A percentile compares a stretch with the other conserved stretches of the same genome.
These are phyloP conservation scores for Jasminum sambac DNA, from an alignment of 257 asterid species.

Conservation along the genomic window DNA sequence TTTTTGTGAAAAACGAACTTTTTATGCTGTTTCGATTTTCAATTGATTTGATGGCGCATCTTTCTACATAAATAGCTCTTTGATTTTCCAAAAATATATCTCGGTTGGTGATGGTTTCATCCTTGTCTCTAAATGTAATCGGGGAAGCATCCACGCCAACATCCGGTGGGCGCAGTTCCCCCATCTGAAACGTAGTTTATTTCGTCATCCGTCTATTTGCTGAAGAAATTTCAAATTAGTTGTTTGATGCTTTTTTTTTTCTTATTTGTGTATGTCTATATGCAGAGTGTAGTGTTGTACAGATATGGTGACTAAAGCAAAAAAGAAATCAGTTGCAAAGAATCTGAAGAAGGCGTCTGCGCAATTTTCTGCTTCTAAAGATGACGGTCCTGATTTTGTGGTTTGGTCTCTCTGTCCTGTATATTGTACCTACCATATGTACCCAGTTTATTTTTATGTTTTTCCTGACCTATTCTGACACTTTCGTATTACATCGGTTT, in stretches of 20 bases:
- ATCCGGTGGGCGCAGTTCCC: no score
- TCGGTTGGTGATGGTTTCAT: no score
- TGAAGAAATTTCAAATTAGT: background rate
- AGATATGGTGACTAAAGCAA: constrained; percentile 55
- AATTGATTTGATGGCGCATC: no score
- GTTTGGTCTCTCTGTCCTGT: constrained; percentile 22
- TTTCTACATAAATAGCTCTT: no score
- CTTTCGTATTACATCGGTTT: background rate
- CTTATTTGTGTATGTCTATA: background rate
- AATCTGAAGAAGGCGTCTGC: constrained; percentile 52
- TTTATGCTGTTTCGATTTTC: no score
- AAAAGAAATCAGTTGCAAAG: constrained; percentile 42
- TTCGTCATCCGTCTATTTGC: no score
- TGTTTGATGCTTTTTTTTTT: background rate
- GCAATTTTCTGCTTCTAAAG: constrained; percentile 44
- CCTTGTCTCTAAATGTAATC: no score
- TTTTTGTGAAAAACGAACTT: no score
- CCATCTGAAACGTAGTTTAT: background rate
- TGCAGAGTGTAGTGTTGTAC: background rate
- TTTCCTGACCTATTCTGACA: background rate
- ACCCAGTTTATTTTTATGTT: background rate
- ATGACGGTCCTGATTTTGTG: constrained; percentile 57
- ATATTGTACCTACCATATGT: no score
- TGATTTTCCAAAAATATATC: no score
- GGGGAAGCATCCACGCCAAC: no score